Evolutionary conservation across 2,329 filamentous ascomycete genomes (phyloP), one percentile per base, ranked within the genome.

Genomic region (Colletotrichum sp.): DNA sequence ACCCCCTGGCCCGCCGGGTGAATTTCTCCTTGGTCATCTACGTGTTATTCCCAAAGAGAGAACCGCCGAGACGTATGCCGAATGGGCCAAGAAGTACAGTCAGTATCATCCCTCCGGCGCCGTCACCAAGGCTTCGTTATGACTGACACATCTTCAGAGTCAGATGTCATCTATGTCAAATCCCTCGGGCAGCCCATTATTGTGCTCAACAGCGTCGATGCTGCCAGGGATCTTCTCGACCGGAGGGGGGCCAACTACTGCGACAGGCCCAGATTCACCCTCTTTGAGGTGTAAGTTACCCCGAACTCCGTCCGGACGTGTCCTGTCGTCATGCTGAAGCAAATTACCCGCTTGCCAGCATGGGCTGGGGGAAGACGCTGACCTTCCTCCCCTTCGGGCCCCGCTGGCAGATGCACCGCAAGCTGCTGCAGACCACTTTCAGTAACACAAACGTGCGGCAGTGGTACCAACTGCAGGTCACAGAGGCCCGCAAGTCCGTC

Each of bases 41-140:
- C 82, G 83, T 4, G 86, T 88, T 68, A 80, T 83, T 39, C 86
- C 72, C 52, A 72, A 68, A 43, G 71, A 78, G 34, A 65, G 61
- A 48, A 76, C 77, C 7, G 77, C 77, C 32, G 74, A 64, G 52
- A 72, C 69, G 18, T 78, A 78, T 60, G 68, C 74, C 7, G 57
- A 77, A 64, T 78, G 77, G 77, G 76, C 76, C 24, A 69, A 74
- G 36, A 63, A 74, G 95, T 81, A 94, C 95, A 83, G 93, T 95
- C 26, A 73, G 77, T 69, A 14, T 24, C n/a, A 30, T 32, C n/a
- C 39, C 32, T 18, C 12, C 13, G 43, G 9, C 48, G 24, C 14
- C 28, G 18, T 30, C 14, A 12, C 6, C 28, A 14, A 55, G 24
- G 26, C 12, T 5, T 39, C 28, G 12, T 18, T 14, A 18, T 59